These are phyloP conservation scores for Prunus dulcis DNA, from an alignment of 306 rosid genomes.

Conservation along the genomic window DNA sequence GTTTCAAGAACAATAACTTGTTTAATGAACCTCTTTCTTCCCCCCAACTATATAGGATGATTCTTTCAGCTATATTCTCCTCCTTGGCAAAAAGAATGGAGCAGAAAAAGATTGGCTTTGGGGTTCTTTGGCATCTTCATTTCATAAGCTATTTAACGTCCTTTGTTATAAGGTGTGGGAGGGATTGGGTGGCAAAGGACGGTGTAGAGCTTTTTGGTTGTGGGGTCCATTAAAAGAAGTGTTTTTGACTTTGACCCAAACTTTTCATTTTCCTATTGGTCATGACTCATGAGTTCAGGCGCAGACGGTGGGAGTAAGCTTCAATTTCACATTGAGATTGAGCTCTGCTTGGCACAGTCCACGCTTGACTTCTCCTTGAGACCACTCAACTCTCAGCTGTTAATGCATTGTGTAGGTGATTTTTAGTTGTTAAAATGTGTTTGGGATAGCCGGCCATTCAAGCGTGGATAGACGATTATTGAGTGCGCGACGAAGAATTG, in stretches of 20 bases:
- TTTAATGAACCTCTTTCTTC: not conserved
- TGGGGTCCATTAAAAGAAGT: slow-evolving; percentile 46
- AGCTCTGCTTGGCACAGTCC: no score
- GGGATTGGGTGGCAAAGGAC: slow-evolving; percentile 51
- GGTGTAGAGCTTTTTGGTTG: slow-evolving; percentile 44
- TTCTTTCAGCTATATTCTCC: slow-evolving; percentile 26
- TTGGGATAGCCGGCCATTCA: no score
- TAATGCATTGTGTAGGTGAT: no score
- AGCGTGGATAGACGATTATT: no score
- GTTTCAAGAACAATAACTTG: not conserved
- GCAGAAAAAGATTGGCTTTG: slow-evolving; percentile 40
- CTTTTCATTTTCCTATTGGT: slow-evolving; percentile 6
- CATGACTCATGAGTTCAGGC: slow-evolving; percentile 28
- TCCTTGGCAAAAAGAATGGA: slow-evolving; percentile 38
- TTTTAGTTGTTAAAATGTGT: no score
- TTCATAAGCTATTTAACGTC: slow-evolving; percentile 17
- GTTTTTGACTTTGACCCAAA: slow-evolving; percentile 68
- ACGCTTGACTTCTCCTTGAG: no score
- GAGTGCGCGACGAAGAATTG: no score
- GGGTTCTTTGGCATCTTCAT: slow-evolving; percentile 46
- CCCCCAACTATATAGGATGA: slow-evolving; percentile 6
- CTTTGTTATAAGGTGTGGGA: slow-evolving; percentile 19
- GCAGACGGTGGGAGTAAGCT: slow-evolving; percentile 30
- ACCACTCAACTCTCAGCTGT: accelerated
- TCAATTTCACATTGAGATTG: not conserved